These are phyloP conservation scores for Beauveria asiatica DNA, from an alignment of 2,329 filamentous ascomycete species.

Conservation along the genomic window DNA sequence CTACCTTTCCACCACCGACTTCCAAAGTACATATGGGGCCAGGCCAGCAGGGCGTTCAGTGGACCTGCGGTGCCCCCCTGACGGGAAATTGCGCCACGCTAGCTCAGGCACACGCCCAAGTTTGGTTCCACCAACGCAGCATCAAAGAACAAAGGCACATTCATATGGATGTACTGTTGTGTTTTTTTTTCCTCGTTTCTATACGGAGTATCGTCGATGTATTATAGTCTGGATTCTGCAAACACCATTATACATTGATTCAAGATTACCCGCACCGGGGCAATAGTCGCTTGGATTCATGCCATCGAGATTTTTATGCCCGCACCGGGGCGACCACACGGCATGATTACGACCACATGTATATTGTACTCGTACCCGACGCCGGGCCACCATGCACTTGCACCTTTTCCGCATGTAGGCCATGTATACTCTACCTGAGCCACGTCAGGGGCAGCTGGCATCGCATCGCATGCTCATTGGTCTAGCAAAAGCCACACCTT, in stretches of 20 bases:
- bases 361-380: not conserved
- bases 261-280: no score
- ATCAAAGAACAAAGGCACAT: not conserved
- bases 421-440: not conserved
- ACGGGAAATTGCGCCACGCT: constrained; percentile 5
- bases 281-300: not conserved
- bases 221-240: no score
- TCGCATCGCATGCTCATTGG: not conserved
- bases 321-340: not conserved
- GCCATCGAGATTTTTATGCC: not conserved
- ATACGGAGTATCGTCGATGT: no score
- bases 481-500: not conserved
- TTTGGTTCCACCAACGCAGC: not conserved
- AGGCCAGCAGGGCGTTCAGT: not conserved
- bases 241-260: no score
- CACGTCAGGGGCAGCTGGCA: not conserved
- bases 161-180: not conserved
- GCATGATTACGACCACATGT: not conserved
- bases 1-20: not conserved
- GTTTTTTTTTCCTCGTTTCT: not conserved
- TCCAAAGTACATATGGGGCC: not conserved
- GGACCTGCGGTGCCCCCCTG: not conserved
- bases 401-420: no score
- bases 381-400: not conserved
- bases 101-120: not conserved